Percentiles rank a stretch among this genome's conserved stretches.
Conservation (phyloP, 768 basidiomycete genomes). For the Mrakia blollopis region DNA sequence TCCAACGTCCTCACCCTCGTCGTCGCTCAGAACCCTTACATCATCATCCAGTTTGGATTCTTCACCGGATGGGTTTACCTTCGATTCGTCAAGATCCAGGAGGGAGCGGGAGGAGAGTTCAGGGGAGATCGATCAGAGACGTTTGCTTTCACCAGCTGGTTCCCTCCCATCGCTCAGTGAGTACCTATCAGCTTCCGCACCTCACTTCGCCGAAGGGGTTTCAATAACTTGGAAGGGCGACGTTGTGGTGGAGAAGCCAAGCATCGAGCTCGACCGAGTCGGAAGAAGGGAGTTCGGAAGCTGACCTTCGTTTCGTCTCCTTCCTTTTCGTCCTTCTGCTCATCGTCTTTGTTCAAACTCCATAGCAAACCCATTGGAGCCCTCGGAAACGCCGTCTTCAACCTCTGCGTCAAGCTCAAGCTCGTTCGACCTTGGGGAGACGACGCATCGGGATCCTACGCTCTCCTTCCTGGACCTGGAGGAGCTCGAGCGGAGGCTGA, state of each 20-base stretch:
- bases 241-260: too few species aligned
- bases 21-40: conserved; percentile 41
- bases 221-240: too few species aligned
- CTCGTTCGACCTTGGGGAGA: conserved; percentile 62
- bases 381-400: conserved; percentile 64
- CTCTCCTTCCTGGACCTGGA: conserved; percentile 63
- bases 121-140: conserved; percentile 96
- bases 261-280: too few species aligned
- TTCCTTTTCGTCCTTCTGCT: neutral
- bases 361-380: conserved; percentile 64
- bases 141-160: conserved; percentile 91
- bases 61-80: conserved; percentile 92
- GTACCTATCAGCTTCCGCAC: too few species aligned
- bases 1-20: conserved; percentile 59
- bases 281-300: too few species aligned
- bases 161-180: conserved; percentile 91
- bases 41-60: conserved; percentile 93
- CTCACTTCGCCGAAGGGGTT: too few species aligned
- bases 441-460: conserved; percentile 50
- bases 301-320: too few species aligned
- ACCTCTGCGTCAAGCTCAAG: conserved; percentile 57
- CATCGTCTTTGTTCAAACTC: neutral
- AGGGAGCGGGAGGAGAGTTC: conserved; percentile 55
- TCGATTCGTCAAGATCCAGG: conserved; percentile 90
- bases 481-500: conserved; percentile 94